Evolutionary conservation across 306 rosid genomes (phyloP).

Genomic region (Pueraria montana): DNA sequence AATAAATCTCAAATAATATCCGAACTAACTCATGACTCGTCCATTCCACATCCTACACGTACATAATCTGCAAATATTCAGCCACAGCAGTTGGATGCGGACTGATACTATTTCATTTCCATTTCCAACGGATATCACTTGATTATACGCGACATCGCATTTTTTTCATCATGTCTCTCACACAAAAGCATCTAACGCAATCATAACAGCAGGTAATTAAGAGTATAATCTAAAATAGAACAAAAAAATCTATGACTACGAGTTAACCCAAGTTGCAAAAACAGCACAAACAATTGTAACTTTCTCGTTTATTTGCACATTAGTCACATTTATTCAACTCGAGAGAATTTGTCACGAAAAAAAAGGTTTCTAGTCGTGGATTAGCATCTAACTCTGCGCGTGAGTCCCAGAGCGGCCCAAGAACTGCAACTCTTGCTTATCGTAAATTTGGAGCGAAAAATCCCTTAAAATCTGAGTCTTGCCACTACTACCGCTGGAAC

Average conservation of each 20-base stretch:
- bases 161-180: too few relatives aligned
- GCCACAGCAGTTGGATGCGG: too few relatives aligned
- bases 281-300: background rate
- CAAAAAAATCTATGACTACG: background rate
- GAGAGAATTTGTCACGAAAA: background rate
- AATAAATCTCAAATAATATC: too few relatives aligned
- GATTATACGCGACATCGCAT: too few relatives aligned
- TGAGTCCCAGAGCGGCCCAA: slow-evolving; percentile 44
- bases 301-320: slow-evolving; percentile 4
- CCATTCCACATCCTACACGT: too few relatives aligned
- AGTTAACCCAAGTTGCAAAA: background rate
- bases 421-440: slow-evolving; percentile 79
- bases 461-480: slow-evolving; percentile 61
- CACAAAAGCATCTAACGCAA: background rate
- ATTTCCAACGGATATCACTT: too few relatives aligned
- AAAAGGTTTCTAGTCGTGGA: background rate
- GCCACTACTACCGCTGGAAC: slow-evolving; percentile 23
- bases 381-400: background rate
- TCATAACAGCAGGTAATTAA: background rate
- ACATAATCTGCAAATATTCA: too few relatives aligned
- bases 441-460: slow-evolving; percentile 75
- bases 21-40: too few relatives aligned
- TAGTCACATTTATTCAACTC: slow-evolving; percentile 24
- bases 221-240: background rate
- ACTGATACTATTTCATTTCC: too few relatives aligned